phyloP scores from a whole-genome alignment of 768 basidiomycete species.

The Vishniacozyma victoriae region DNA sequence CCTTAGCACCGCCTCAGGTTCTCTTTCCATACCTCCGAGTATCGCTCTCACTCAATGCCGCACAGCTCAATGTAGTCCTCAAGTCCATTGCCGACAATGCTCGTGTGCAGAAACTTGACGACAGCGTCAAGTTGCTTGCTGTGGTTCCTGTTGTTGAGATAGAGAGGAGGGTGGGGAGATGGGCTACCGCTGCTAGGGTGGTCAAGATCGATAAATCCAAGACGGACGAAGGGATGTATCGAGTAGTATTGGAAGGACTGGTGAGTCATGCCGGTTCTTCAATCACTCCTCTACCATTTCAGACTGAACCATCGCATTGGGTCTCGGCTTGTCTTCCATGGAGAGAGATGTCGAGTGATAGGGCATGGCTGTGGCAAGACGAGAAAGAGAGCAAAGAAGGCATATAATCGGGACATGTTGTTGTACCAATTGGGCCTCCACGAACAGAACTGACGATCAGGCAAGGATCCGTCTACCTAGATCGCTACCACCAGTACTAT shows the following conservation, averaged over 20 bases:
- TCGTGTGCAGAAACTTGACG: slow-evolving; percentile 43
- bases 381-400: too few relatives aligned
- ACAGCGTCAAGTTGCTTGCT: slow-evolving; percentile 13
- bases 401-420: too few relatives aligned
- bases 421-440: too few relatives aligned
- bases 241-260: slow-evolving; percentile 23
- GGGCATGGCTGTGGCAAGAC: too few relatives aligned
- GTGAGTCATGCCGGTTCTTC: slow-evolving; percentile 5
- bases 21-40: slow-evolving; percentile 68
- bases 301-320: not conserved
- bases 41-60: slow-evolving; percentile 60
- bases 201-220: slow-evolving; percentile 18
- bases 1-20: slow-evolving; percentile 64
- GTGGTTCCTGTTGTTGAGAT: slow-evolving; percentile 33
- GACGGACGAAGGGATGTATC: slow-evolving; percentile 13
- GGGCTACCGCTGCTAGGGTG: slow-evolving; percentile 35
- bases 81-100: slow-evolving; percentile 64
- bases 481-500: slow-evolving; percentile 35
- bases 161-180: slow-evolving; percentile 35
- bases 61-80: slow-evolving; percentile 59
- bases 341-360: too few relatives aligned
- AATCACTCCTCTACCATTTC: not conserved
- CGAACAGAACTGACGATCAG: slow-evolving; percentile 1
- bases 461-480: slow-evolving; percentile 32
- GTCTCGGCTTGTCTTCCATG: not conserved